Conservation (phyloP, 352 stramenopile genomes). For the Phytophthora citricola region DNA sequence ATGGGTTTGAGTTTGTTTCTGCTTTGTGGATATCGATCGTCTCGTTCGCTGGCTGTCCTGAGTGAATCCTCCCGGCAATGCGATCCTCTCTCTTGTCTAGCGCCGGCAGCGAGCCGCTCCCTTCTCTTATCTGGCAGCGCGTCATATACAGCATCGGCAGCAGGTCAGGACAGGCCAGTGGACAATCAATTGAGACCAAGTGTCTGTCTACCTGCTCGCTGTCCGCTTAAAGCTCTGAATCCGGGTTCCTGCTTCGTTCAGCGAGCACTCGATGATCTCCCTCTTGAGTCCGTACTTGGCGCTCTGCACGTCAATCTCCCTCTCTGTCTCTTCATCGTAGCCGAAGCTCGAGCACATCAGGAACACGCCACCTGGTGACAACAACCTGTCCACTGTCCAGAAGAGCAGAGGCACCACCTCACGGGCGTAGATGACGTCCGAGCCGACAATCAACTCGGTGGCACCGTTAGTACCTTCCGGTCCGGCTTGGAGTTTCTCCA, state of each 20-base stretch:
- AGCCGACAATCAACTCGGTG: conserved; percentile 72
- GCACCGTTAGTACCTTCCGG: conserved; percentile 5
- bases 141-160: conserved; percentile 38
- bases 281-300: conserved; percentile 52
- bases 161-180: conserved; percentile 27
- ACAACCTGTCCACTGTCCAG: conserved; percentile 74
- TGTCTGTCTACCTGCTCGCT: conserved; percentile 26
- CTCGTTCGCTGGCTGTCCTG: conserved; percentile 15
- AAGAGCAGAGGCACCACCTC: conserved; percentile 77
- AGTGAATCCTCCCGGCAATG: conserved; percentile 34
- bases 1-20: conserved; percentile 8
- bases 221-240: conserved; percentile 66
- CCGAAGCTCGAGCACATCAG: conserved; percentile 82
- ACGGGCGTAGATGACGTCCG: conserved; percentile 79
- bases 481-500: conserved; percentile 44
- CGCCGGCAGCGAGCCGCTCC: conserved; percentile 30
- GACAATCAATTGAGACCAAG: conserved; percentile 3
- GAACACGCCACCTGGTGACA: conserved; percentile 45
- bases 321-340: conserved; percentile 78
- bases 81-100: conserved; percentile 22
- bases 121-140: conserved; percentile 31
- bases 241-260: conserved; percentile 50
- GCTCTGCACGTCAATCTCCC: conserved; percentile 71
- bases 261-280: conserved; percentile 52
- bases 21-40: background rate